A percentile compares a stretch with the other conserved stretches of the same genome.
Evolutionary conservation across 2,329 filamentous ascomycete species (phyloP).

Genomic region (Samsoniella hepiali): DNA sequence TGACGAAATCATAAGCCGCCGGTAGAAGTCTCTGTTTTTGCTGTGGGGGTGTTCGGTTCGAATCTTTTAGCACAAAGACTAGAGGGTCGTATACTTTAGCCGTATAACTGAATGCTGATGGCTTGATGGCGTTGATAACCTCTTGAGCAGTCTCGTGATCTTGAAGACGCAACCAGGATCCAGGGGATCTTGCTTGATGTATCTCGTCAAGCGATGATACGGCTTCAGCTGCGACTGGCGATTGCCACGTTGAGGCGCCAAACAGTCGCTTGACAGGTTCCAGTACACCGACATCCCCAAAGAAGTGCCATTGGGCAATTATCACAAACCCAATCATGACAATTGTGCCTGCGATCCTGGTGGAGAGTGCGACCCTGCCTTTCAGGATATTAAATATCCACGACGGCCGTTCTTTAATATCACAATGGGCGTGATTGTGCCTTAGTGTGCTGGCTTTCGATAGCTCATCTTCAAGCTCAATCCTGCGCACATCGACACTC

Average conservation of each 20-base stretch:
- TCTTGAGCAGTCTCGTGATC: constrained; percentile 76
- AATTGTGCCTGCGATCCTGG: constrained; percentile 69
- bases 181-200: constrained; percentile 72
- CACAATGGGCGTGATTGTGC: constrained; percentile 30
- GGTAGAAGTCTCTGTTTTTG: constrained; percentile 36
- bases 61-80: constrained; percentile 66
- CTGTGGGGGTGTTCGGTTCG: constrained; percentile 59
- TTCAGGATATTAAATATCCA: constrained; percentile 63
- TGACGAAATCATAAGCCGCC: constrained; percentile 61
- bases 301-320: constrained; percentile 75
- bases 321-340: constrained; percentile 71
- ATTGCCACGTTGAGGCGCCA: constrained; percentile 18
- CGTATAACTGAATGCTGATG: constrained; percentile 66
- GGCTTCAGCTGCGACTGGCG: not conserved
- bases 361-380: constrained; percentile 65
- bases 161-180: constrained; percentile 72
- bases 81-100: constrained; percentile 73
- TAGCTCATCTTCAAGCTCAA: constrained; percentile 71
- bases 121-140: constrained; percentile 73
- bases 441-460: constrained; percentile 50
- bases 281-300: constrained; percentile 53
- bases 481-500: constrained; percentile 72
- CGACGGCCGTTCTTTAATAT: constrained; percentile 25
- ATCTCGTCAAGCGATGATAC: constrained; percentile 53
- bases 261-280: constrained; percentile 28